These are phyloP conservation scores for Themeda triandra DNA, from an alignment of 176 grass and related monocot genomes.

Conservation along the genomic window DNA sequence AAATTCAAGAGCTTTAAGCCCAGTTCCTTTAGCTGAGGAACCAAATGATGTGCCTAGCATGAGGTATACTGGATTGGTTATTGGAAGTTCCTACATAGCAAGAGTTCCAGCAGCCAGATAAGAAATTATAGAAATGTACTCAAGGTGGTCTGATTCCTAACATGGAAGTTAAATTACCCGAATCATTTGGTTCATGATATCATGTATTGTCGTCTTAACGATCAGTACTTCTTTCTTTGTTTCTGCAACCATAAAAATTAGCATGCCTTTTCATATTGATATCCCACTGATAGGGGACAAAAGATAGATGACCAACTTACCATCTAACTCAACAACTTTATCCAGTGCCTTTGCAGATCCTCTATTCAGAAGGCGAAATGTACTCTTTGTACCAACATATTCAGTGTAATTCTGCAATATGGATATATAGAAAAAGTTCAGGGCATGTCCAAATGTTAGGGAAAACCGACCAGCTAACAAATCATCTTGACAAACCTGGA, in stretches of 20 bases:
- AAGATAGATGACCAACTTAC: slow-evolving; percentile 29
- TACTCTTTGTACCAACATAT: slow-evolving; percentile 93
- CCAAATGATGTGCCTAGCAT: slow-evolving; percentile 94
- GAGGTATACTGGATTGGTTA: slow-evolving; percentile 84
- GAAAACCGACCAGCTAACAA: not conserved
- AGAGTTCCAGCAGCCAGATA: slow-evolving; percentile 11
- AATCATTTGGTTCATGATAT: slow-evolving; percentile 97
- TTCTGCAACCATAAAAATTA: slow-evolving; percentile 64
- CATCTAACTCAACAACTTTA: slow-evolving; percentile 97
- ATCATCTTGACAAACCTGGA: slow-evolving; percentile 63
- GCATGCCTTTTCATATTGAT: not conserved
- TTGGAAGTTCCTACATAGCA: slow-evolving; percentile 75
- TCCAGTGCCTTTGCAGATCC: slow-evolving; percentile 97
- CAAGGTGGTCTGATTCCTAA: not conserved
- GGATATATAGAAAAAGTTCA: not conserved
- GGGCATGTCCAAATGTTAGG: slow-evolving; percentile 6
- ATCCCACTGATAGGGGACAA: slow-evolving; percentile 10
- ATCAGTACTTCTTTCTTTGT: slow-evolving; percentile 76
- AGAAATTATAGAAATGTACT: slow-evolving; percentile 21
- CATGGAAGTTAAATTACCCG: slow-evolving; percentile 41
- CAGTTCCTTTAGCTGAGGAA: slow-evolving; percentile 98
- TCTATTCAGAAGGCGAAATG: slow-evolving; percentile 96
- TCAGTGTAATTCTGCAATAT: slow-evolving; percentile 83
- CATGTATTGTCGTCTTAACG: slow-evolving; percentile 98
- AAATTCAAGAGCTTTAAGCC: slow-evolving; percentile 95